Percentiles rank a stretch among this genome's conserved stretches.
Evolutionary conservation across 2,329 filamentous ascomycete species (phyloP).

Genomic region (Alternaria atra): DNA sequence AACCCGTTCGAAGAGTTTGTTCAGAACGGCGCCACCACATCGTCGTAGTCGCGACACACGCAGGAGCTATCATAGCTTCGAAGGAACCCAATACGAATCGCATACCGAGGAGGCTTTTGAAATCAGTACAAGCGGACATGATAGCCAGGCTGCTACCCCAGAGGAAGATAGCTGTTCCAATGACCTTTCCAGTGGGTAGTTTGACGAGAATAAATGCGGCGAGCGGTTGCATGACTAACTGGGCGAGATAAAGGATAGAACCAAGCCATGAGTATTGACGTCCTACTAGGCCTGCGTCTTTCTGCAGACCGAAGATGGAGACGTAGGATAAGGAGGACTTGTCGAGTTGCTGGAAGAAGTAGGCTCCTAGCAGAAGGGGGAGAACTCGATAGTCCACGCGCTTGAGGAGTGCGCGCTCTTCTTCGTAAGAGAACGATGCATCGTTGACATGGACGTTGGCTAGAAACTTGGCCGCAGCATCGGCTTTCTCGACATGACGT

Average conservation of each 20-base stretch:
- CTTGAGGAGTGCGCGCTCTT: slow-evolving; percentile 61
- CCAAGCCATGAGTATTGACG: slow-evolving; percentile 67
- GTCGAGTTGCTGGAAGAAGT: slow-evolving; percentile 68
- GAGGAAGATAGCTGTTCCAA: slow-evolving; percentile 58
- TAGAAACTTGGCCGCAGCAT: slow-evolving; percentile 60
- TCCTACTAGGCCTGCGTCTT: slow-evolving; percentile 59
- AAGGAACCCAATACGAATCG: slow-evolving; percentile 56
- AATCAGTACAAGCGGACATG: slow-evolving; percentile 61
- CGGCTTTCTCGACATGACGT: slow-evolving; percentile 26
- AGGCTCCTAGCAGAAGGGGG: slow-evolving; percentile 65
- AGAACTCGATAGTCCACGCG: slow-evolving; percentile 61
- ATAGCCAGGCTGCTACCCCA: slow-evolving; percentile 64
- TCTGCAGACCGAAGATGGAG: slow-evolving; percentile 60
- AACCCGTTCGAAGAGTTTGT: slow-evolving; percentile 64
- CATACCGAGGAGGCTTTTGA: slow-evolving; percentile 47
- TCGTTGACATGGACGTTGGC: slow-evolving; percentile 50
- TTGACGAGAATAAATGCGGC: slow-evolving; percentile 65
- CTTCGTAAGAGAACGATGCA: slow-evolving; percentile 58
- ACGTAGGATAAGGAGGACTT: slow-evolving; percentile 56
- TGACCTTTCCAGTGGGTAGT: slow-evolving; percentile 67
- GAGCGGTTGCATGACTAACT: slow-evolving; percentile 62
- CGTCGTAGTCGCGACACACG: slow-evolving; percentile 66
- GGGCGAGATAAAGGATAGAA: slow-evolving; percentile 67
- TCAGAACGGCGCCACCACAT: slow-evolving; percentile 69
- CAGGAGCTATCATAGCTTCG: slow-evolving; percentile 52